phyloP scores from a whole-genome alignment of 2,329 filamentous ascomycete genomes.

The Meredithiella fracta region DNA sequence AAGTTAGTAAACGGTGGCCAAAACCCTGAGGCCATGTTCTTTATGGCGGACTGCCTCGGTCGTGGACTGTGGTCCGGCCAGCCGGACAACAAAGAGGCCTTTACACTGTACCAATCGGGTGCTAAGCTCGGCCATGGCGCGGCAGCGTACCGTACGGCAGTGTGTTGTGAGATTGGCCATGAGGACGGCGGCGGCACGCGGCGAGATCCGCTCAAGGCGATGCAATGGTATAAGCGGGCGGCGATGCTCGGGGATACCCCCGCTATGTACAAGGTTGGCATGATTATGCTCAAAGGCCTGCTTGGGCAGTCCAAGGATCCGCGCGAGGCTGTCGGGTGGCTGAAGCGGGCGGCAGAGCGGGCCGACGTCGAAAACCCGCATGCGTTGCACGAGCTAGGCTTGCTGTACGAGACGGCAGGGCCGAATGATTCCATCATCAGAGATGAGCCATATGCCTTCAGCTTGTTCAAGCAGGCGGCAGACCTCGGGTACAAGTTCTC shows the following conservation, averaged over 20 bases:
- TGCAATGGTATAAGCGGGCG: constrained; percentile 95
- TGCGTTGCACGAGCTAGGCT: constrained; percentile 72
- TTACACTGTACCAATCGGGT: constrained; percentile 80
- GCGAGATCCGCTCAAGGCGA: constrained; percentile 79
- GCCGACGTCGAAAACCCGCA: constrained; percentile 87
- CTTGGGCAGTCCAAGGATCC: constrained; percentile 74
- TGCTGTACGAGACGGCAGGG: constrained; percentile 47
- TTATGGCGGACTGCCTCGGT: constrained; percentile 76
- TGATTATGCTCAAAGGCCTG: constrained; percentile 85
- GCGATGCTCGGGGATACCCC: constrained; percentile 79
- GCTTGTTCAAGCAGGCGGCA: constrained; percentile 70
- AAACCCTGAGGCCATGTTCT: constrained; percentile 82
- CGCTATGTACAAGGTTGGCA: constrained; percentile 97
- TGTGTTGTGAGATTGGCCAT: constrained; percentile 91
- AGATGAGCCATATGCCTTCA: constrained; percentile 67
- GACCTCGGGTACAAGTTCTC: constrained; percentile 89
- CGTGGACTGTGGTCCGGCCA: constrained; percentile 64
- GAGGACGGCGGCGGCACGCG: constrained; percentile 89
- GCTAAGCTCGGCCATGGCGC: constrained; percentile 77
- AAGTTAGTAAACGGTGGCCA: constrained; percentile 54
- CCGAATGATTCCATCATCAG: constrained; percentile 57
- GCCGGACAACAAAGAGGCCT: constrained; percentile 79
- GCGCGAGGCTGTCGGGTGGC: constrained; percentile 75
- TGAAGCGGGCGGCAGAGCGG: constrained; percentile 79
- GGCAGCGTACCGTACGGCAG: constrained; percentile 83